Evolutionary conservation across 1,284 basidiomycete genomes (phyloP), one percentile per base, ranked within the genome.

Genomic region (Xerocomus minutiporus): DNA sequence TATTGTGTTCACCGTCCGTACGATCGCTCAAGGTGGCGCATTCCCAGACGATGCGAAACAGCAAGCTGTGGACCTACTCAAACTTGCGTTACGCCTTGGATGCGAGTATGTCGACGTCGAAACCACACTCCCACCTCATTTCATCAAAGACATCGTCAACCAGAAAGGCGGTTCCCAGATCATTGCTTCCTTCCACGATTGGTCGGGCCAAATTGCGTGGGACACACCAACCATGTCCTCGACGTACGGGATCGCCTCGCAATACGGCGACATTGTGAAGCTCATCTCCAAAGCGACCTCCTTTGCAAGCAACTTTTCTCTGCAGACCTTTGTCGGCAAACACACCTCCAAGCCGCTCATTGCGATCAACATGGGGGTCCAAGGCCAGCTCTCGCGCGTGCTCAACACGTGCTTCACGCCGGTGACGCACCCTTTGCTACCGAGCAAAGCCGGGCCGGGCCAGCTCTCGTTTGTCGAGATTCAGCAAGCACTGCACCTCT

Each of bases 71-170:
- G 83, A 85, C 40, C 79, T 98, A 13, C 79, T 97, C 66, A 75
- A 83, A 46, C 79, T 95, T 31, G 96, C 87, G 6, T 71, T 97
- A 28, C 85, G 88, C 48, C 75, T 90, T 43, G 95, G 88, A 1
- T 88, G 92, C 60, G 97, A 98, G 72, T 99, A 95, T 66, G 72
- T 99, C 59, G 96, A 99, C 61, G 79, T 98, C 48, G 96, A 99
- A 73, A 82, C 93, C 50, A 81, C 84, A 0, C 88, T 88, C 74
- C 80, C 88, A 0, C 78, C 83, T 54, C 77, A 80, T 48, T 66
- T 76, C 43, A 82, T 94, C 50, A 76, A 78, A 20, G 76, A 80
- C 2, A 74, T 98, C 47, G 70, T 77, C 28, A 26, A 28, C 42
- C 50, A 48, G 50, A 94, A 93, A 68, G 86, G 91, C 0, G 67